These are phyloP conservation scores for Omphalea diandra DNA, from an alignment of 441 rosid species.

Conservation along the genomic window DNA sequence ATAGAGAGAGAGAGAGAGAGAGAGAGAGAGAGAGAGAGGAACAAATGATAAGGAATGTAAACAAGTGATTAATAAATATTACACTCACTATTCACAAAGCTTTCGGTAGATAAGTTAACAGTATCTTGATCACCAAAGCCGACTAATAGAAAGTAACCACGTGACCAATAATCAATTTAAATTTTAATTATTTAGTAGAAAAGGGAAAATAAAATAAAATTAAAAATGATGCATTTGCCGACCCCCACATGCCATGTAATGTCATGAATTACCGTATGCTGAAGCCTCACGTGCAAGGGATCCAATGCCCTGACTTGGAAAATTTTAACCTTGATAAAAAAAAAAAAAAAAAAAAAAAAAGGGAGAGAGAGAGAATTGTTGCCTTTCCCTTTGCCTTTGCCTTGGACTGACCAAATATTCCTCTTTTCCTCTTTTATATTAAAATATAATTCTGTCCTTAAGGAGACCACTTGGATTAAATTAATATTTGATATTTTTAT, in stretches of 20 bases:
- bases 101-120: not conserved
- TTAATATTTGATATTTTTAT: no score
- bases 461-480: no score
- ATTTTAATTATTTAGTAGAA: not conserved
- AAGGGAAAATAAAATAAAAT: not conserved
- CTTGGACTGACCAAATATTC: constrained; percentile 37
- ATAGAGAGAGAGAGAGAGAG: not conserved
- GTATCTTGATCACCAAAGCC: not conserved
- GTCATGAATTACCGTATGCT: constrained; percentile 19
- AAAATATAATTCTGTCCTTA: no score
- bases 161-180: not conserved
- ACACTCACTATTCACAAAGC: no score
- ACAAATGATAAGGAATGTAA: not conserved
- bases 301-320: constrained; percentile 34
- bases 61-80: no score
- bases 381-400: no score
- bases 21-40: not conserved
- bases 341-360: not conserved
- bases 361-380: not conserved
- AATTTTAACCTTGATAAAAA: not conserved
- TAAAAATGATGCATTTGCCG: constrained; percentile 1
- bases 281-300: constrained; percentile 55
- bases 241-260: constrained; percentile 42
- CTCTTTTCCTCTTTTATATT: constrained; percentile 19
- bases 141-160: not conserved